Conservation (phyloP, 306 rosid species). For the Bauhinia variegata region DNA sequence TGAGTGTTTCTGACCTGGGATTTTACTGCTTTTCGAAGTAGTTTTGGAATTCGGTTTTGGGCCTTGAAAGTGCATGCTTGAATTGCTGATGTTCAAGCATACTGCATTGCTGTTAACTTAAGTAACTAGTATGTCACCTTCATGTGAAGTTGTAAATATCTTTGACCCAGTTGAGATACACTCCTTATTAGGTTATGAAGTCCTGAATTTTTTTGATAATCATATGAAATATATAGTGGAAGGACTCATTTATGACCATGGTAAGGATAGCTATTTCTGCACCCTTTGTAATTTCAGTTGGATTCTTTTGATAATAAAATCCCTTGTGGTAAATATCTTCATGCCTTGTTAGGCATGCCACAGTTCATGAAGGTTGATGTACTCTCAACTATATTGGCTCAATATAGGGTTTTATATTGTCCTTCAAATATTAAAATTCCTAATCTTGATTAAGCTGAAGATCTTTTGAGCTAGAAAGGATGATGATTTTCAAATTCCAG, state of each 20-base stretch:
- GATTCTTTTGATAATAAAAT: not conserved
- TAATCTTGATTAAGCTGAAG: not conserved
- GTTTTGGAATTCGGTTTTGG: not conserved
- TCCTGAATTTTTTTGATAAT: not conserved
- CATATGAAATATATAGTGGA: not conserved
- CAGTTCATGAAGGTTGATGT: not conserved
- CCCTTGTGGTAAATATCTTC: not conserved
- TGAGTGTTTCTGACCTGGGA: not conserved
- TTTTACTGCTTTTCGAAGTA: not conserved
- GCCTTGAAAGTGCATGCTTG: not conserved
- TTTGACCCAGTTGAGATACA: not conserved
- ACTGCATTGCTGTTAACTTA: not conserved
- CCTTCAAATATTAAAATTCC: not conserved
- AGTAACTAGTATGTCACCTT: not conserved
- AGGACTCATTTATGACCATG: too few species aligned
- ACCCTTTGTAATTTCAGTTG: not conserved
- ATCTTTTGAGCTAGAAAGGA: not conserved
- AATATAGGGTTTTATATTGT: not conserved
- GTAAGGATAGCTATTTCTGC: too few species aligned
- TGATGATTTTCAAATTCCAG: not conserved
- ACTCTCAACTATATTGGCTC: too few species aligned
- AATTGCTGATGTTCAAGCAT: slow-evolving; percentile 2
- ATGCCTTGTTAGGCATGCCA: not conserved
- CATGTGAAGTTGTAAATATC: not conserved
- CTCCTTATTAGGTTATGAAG: too few species aligned